phyloP scores from a whole-genome alignment of 1,284 basidiomycete genomes.

The Ustilago shanxiensis region DNA sequence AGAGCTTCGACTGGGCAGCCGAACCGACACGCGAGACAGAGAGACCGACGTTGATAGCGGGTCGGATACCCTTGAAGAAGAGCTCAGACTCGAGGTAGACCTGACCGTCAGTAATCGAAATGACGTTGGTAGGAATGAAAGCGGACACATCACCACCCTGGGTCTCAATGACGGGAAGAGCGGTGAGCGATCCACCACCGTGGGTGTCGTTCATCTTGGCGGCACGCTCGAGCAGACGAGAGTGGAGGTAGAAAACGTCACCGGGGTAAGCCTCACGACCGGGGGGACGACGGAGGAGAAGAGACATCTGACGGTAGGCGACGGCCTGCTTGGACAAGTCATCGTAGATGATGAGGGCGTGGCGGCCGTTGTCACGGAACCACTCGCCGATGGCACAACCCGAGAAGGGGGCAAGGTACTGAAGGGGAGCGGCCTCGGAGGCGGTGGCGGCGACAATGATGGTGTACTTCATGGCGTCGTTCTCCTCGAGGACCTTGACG shows the following conservation, averaged over 20 bases:
- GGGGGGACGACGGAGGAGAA: constrained; percentile 98
- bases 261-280: constrained; percentile 99
- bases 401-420: constrained; percentile 99
- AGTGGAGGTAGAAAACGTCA: constrained; percentile 99
- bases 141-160: constrained; percentile 99
- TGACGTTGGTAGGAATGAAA: constrained; percentile 73
- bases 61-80: constrained; percentile 99
- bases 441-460: constrained; percentile 99
- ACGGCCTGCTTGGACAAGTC: constrained; percentile 99
- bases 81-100: constrained; percentile 73
- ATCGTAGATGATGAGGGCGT: constrained; percentile 97
- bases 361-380: constrained; percentile 99
- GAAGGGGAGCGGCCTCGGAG: constrained; percentile 97
- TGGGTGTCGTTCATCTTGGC: constrained; percentile 99
- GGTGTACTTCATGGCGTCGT: constrained; percentile 99
- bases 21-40: constrained; percentile 99
- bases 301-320: constrained; percentile 99
- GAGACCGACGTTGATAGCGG: constrained; percentile 99
- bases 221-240: constrained; percentile 98
- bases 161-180: constrained; percentile 99
- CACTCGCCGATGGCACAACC: constrained; percentile 99
- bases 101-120: constrained; percentile 70
- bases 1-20: constrained; percentile 90
- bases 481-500: constrained; percentile 98
- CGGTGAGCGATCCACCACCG: constrained; percentile 97